Conservation (phyloP, 2,329 filamentous ascomycete genomes). For the Aaosphaeria pasadenensis region DNA sequence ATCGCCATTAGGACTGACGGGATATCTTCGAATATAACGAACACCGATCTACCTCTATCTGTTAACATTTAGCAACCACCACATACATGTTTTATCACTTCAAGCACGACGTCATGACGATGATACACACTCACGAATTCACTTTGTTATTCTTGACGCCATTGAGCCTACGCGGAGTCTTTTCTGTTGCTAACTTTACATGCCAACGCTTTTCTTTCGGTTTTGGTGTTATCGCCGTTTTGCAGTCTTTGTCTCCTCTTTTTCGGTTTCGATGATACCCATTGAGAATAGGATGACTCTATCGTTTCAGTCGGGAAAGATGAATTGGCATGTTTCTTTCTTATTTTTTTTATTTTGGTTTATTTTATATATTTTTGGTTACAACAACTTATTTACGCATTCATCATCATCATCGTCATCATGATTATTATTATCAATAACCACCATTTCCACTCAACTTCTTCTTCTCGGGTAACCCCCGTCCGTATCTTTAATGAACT, state of each 20-base stretch:
- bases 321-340: slow-evolving; percentile 6
- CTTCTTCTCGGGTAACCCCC: no score
- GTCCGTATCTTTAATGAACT: no score
- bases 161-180: no score
- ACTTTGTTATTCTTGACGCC: slow-evolving; percentile 5
- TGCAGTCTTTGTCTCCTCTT: slow-evolving; percentile 9
- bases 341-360: slow-evolving; percentile 2
- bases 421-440: no score
- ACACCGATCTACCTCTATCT: not conserved
- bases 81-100: slow-evolving; percentile 1
- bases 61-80: not conserved
- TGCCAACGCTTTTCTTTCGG: slow-evolving; percentile 4
- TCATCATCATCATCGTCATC: no score
- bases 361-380: not conserved
- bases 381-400: not conserved
- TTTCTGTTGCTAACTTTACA: slow-evolving; percentile 4
- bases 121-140: slow-evolving; percentile 8
- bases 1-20: slow-evolving; percentile 15
- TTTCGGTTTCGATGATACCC: slow-evolving; percentile 27
- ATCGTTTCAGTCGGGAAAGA: slow-evolving; percentile 9
- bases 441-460: no score
- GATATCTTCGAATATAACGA: not conserved
- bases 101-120: slow-evolving; percentile 13
- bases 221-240: slow-evolving; percentile 5
- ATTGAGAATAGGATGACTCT: slow-evolving; percentile 16